Base-by-base conservation (phyloP, 2,329 filamentous ascomycete genomes). In the Monosporascus ibericus region DNA sequence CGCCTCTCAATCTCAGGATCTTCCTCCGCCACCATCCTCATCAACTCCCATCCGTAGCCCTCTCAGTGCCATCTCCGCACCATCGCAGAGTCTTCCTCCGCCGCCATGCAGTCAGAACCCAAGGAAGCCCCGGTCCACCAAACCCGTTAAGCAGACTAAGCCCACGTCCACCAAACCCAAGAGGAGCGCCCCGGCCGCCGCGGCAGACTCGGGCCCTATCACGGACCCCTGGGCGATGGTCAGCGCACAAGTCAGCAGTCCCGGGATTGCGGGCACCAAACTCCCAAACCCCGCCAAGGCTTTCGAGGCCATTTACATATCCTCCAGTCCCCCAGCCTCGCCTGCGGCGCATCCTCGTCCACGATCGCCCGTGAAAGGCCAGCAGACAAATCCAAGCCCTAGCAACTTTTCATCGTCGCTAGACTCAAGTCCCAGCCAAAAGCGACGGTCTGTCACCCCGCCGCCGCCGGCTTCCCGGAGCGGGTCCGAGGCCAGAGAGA, bases 251-350 rank as follows among this genome's bases (percentile, higher is more conserved):
- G 56, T 58, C 57, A 44, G 20, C 42, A 25, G 51, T 54, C 52
- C 53, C 51, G 57, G 55, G 48, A 30, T 48, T 40, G 56, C 49
- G 27, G 38, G 60, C 54, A 59, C 50, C 54, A 59, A 60, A 47
- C 24, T 52, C 39, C 51, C 34, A 50, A 51, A 48, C 52, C 49
- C 53, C 52, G 52, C 58, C 61, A 61, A 55, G 47, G 52, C 52
- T 49, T 20, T 58, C 54, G 68, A 76, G 60, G 58, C 73, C 55
- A 75, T 78, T 65, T 48, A 71, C 57, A 70, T 77, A 63, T 65
- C 70, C 58, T 77, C 74, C 64, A 76, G 74, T 55, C 74, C 75
- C 49, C 58, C 63, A 64, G 52, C 64, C 56, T 68, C 71, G 57
- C 63, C 67, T 66, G 8, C 37, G 48, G 51, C 65, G 55, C 47